phyloP scores from a whole-genome alignment of 768 basidiomycete species.

The Trametes cingulata region DNA sequence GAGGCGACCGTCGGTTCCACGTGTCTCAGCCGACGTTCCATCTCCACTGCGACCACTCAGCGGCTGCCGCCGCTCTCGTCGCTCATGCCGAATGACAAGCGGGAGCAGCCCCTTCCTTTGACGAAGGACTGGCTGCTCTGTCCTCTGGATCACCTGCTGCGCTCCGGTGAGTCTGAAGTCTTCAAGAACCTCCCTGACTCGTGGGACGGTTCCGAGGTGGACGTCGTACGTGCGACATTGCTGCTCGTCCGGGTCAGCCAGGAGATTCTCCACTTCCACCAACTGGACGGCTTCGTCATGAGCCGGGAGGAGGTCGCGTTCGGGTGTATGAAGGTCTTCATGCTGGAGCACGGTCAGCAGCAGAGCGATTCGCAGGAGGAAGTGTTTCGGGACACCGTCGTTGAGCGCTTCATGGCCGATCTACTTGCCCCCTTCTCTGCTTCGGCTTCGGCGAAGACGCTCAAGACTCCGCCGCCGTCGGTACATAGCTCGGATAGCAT shows the following conservation, averaged over 20 bases:
- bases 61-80: slow-evolving; percentile 34
- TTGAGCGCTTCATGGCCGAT: slow-evolving; percentile 58
- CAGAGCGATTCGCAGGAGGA: slow-evolving; percentile 45
- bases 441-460: slow-evolving; percentile 25
- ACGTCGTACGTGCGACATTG: slow-evolving; percentile 70
- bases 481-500: slow-evolving; percentile 36
- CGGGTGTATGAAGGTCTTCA: slow-evolving; percentile 90
- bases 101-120: slow-evolving; percentile 44
- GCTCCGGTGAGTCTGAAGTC: slow-evolving; percentile 71
- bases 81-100: slow-evolving; percentile 8
- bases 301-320: slow-evolving; percentile 63
- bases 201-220: slow-evolving; percentile 82
- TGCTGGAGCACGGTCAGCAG: slow-evolving; percentile 86
- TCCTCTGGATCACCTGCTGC: slow-evolving; percentile 77
- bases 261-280: slow-evolving; percentile 45
- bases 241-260: slow-evolving; percentile 55
- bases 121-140: slow-evolving; percentile 65
- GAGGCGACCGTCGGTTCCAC: slow-evolving; percentile 52
- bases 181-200: slow-evolving; percentile 64
- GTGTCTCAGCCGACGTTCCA: slow-evolving; percentile 51
- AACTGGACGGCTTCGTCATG: slow-evolving; percentile 44
- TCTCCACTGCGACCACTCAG: slow-evolving; percentile 58
- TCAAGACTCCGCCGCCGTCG: slow-evolving; percentile 18
- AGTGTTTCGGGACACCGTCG: slow-evolving; percentile 76
- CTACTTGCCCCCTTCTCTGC: slow-evolving; percentile 59